A percentile compares a stretch with the other conserved stretches of the same genome.
These are phyloP conservation scores for Alternaria brassicicola DNA, from an alignment of 2,329 filamentous ascomycete species.

Conservation along the genomic window DNA sequence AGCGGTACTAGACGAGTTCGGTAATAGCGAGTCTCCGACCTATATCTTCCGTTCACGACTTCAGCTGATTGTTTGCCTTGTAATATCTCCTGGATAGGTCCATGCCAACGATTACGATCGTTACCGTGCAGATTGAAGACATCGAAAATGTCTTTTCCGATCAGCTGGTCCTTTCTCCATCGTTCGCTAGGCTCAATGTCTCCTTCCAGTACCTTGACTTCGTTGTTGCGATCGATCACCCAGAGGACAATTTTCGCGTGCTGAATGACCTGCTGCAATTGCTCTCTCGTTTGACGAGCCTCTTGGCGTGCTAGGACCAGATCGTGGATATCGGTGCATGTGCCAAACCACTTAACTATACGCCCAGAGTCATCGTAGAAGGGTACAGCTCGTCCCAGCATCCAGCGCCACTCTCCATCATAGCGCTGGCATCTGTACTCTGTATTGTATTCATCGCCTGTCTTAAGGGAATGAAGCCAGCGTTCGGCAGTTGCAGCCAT, in stretches of 20 bases:
- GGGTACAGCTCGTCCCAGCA: constrained; percentile 74
- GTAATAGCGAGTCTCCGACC: constrained; percentile 68
- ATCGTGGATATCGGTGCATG: constrained; percentile 80
- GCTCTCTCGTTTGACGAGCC: constrained; percentile 70
- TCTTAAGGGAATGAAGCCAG: constrained; percentile 69
- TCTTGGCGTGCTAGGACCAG: constrained; percentile 70
- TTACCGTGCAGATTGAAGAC: constrained; percentile 57
- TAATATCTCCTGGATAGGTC: constrained; percentile 68
- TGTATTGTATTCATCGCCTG: constrained; percentile 68
- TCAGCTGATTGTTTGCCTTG: constrained; percentile 65
- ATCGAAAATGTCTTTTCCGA: constrained; percentile 68
- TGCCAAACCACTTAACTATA: constrained; percentile 82
- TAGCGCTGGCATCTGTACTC: constrained; percentile 73
- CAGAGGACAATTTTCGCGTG: constrained; percentile 79
- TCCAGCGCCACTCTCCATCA: constrained; percentile 78
- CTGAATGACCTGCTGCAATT: constrained; percentile 73
- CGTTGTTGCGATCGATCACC: constrained; percentile 67
- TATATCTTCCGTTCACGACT: constrained; percentile 64
- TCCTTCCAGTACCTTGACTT: constrained; percentile 73
- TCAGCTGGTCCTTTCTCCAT: constrained; percentile 32
- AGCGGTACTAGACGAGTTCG: constrained; percentile 74
- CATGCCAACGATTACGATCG: constrained; percentile 54
- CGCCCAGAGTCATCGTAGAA: constrained; percentile 69
- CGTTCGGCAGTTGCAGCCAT: constrained; percentile 59
- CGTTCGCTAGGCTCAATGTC: constrained; percentile 58